Conservation (phyloP, 2,329 filamentous ascomycete species). For the Leptodontidium sp. region DNA sequence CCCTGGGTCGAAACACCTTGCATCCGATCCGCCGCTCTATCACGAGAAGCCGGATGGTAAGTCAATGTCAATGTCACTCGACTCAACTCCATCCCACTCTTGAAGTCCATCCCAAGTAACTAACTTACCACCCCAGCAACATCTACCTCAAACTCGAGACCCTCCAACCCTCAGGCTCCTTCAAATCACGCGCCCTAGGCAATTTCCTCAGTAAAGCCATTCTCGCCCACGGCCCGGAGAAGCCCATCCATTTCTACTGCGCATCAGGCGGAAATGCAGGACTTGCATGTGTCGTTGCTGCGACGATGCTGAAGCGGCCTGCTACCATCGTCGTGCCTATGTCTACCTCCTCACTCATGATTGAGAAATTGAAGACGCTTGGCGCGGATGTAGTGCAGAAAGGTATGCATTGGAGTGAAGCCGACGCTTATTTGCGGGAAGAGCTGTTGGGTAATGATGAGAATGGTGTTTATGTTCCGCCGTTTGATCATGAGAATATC, state of each 20-base stretch:
- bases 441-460: slow-evolving; percentile 58
- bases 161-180: slow-evolving; percentile 84
- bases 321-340: slow-evolving; percentile 80
- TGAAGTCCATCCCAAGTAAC: not conserved
- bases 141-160: slow-evolving; percentile 89
- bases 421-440: slow-evolving; percentile 71
- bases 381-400: slow-evolving; percentile 75
- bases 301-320: slow-evolving; percentile 66
- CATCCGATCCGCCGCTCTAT: slow-evolving; percentile 40
- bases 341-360: slow-evolving; percentile 72
- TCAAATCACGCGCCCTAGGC: slow-evolving; percentile 83
- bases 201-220: slow-evolving; percentile 68
- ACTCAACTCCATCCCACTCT: slow-evolving; percentile 10
- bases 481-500: slow-evolving; percentile 73
- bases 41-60: slow-evolving; percentile 44
- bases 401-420: slow-evolving; percentile 73
- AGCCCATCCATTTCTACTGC: slow-evolving; percentile 74
- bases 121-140: slow-evolving; percentile 48
- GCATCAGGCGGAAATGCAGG: slow-evolving; percentile 86
- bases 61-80: not conserved
- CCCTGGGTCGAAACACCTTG: slow-evolving; percentile 44
- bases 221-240: slow-evolving; percentile 25
- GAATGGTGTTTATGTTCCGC: slow-evolving; percentile 69
- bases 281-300: slow-evolving; percentile 81
- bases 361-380: slow-evolving; percentile 72